Base-by-base conservation (phyloP, 192 early-diverging fungal genomes). In the Physocladia obscura region DNA sequence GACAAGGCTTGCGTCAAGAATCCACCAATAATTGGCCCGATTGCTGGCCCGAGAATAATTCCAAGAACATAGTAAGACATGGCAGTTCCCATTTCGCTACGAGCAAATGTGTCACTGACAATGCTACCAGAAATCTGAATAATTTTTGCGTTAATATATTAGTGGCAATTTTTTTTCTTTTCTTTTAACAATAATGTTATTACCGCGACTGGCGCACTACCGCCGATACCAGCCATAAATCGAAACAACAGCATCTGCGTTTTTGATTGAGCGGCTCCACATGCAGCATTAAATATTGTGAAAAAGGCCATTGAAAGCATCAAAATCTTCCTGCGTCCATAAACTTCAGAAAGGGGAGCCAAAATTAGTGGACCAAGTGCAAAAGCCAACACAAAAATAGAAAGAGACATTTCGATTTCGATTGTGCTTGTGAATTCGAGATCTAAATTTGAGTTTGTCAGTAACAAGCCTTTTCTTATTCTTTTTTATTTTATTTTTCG, bases 21-120 rank as follows among this genome's bases (percentile, higher is more conserved):
- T 4, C 84, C 84, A n/a, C 84, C 84, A 63, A 86, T 67, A 31
- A 83, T 63, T 21, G 84, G 82, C 0, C 84, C 84, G 2, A 86
- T 44, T 13, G 77, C 74, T 1, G 84, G 84, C 0, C 78, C 82
- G 11, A 86, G 47, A 49, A 86, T 49, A 21, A 76, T 76, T 0
- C 82, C 84, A 38, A 81, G 39, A n/a, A 75, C 80, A 68, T 80
- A 86, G 19, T 79, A 73, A 0, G 82, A 82, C 56, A 86, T 70
- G 30, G 84, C 84, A 4, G 74, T 79, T 2, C 84, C 84, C 19
- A 82, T 78, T 52, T 82, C 67, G 38, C 73, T 62, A 24, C 76
- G 74, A 17, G 77, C 75, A 51, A 80, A 86, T 47, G 81, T 75
- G 57, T 86, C 84, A 0, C 77, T 70, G 31, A 86, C 83, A 32